phyloP scores from a whole-genome alignment of 108 stramenopile species.

The Fragilaria crotonensis region DNA sequence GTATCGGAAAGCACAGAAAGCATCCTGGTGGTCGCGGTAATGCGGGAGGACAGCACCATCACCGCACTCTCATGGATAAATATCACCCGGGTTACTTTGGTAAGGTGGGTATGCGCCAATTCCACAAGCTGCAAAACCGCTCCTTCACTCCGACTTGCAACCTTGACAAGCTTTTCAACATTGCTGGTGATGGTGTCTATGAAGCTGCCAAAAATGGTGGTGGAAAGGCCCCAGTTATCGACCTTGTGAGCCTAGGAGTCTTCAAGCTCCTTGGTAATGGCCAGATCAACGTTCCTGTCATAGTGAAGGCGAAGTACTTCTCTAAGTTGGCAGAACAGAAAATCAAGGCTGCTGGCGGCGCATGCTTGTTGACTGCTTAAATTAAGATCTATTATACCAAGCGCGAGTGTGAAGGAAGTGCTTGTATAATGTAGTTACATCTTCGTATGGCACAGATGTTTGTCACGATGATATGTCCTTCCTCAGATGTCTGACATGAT shows the following conservation, averaged over 20 bases:
- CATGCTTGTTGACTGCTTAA: constrained; percentile 84
- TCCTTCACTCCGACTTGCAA: constrained; percentile 91
- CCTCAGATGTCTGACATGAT: no score
- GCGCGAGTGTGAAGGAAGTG: no score
- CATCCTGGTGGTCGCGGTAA: constrained; percentile 99
- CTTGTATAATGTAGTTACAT: no score
- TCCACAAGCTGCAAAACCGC: constrained; percentile 92
- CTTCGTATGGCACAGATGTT: no score
- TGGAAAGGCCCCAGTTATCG: constrained; percentile 98
- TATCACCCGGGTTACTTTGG: constrained; percentile 99
- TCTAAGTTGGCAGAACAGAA: constrained; percentile 98
- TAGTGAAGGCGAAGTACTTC: constrained; percentile 99
- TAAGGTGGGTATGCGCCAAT: constrained; percentile 99
- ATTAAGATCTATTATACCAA: not conserved
- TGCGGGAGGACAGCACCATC: constrained; percentile 99
- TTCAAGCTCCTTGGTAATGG: constrained; percentile 99
- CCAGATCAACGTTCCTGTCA: constrained; percentile 91
- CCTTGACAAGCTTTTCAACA: constrained; percentile 97
- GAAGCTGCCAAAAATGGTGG: constrained; percentile 93
- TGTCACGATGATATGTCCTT: no score
- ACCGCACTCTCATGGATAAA: constrained; percentile 98
- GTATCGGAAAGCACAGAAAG: constrained; percentile 99
- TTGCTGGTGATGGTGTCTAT: constrained; percentile 92
- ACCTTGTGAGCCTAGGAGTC: constrained; percentile 91
- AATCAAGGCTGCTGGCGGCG: constrained; percentile 98